Evolutionary conservation across 176 grass and related monocot genomes (phyloP).

Genomic region (Ensete glaucum): DNA sequence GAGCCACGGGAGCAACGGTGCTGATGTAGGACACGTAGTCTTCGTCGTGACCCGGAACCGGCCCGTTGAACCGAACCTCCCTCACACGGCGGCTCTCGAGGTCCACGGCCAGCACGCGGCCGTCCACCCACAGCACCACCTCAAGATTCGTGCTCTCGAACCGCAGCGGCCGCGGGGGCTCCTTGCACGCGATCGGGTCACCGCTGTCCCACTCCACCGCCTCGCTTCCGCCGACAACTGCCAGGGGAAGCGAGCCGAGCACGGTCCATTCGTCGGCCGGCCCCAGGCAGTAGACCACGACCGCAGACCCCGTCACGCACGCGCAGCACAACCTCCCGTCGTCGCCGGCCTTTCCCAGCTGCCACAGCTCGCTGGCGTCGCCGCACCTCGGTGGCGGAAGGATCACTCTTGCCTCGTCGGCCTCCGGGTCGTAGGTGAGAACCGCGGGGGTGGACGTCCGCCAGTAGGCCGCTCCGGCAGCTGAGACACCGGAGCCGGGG

Average conservation of each 20-base stretch:
- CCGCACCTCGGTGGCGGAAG: neutral
- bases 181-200: constrained; percentile 14
- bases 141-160: constrained; percentile 25
- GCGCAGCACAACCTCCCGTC: constrained; percentile 8
- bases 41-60: neutral
- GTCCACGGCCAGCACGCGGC: constrained; percentile 15
- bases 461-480: constrained; percentile 17
- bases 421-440: constrained; percentile 19
- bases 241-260: constrained; percentile 2
- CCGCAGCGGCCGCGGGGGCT: constrained; percentile 15
- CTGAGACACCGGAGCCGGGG: constrained; percentile 21
- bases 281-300: constrained; percentile 4
- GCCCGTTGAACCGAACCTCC: constrained; percentile 1
- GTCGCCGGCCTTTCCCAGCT: constrained; percentile 17
- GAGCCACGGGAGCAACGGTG: neutral
- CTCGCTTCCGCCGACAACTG: neutral
- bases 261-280: constrained; percentile 4
- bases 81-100: constrained; percentile 7
- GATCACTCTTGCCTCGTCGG: neutral
- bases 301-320: constrained; percentile 4
- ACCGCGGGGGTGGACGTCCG: constrained; percentile 3
- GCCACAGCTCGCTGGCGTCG: neutral
- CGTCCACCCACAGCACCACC: constrained; percentile 25
- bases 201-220: constrained; percentile 1
- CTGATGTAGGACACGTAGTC: constrained; percentile 20